phyloP scores from a whole-genome alignment of 2,329 filamentous ascomycete genomes.

The Teratosphaeria gauchensis region DNA sequence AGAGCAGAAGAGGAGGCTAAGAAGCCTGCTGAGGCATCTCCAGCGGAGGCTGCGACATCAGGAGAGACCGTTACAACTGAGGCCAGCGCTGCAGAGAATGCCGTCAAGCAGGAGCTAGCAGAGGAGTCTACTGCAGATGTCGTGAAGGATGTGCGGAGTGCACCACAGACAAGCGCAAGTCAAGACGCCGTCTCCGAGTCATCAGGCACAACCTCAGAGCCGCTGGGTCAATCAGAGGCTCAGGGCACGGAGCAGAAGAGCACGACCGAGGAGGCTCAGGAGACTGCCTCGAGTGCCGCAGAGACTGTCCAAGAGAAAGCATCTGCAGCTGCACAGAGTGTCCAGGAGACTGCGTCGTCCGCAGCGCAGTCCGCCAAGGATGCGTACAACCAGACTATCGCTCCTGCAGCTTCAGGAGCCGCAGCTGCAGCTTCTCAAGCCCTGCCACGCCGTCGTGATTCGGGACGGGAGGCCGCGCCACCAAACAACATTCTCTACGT shows the following conservation, averaged over 20 bases:
- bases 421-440: constrained; percentile 1
- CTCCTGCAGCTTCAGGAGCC: constrained; percentile 5
- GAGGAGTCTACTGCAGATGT: constrained; percentile 14
- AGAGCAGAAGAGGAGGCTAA: constrained; percentile 30
- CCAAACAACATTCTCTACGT: constrained; percentile 48
- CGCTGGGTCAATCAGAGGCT: constrained; percentile 9
- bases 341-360: constrained; percentile 14
- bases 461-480: neutral
- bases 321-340: constrained; percentile 12
- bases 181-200: constrained; percentile 14
- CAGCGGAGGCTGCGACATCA: constrained; percentile 22
- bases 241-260: constrained; percentile 5
- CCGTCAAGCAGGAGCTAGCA: constrained; percentile 20
- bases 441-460: neutral
- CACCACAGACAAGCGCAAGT: constrained; percentile 5
- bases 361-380: constrained; percentile 12
- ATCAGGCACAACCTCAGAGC: constrained; percentile 12
- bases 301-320: constrained; percentile 8
- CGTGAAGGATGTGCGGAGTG: constrained; percentile 10
- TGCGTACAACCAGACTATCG: neutral
- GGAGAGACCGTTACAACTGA: constrained; percentile 28
- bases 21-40: constrained; percentile 11
- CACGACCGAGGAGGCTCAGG: constrained; percentile 4
- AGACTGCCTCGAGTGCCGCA: constrained; percentile 9
- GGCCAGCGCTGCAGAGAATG: constrained; percentile 13